Base-by-base conservation (phyloP, 2,329 filamentous ascomycete species). In the Aaosphaeria pasadenensis region DNA sequence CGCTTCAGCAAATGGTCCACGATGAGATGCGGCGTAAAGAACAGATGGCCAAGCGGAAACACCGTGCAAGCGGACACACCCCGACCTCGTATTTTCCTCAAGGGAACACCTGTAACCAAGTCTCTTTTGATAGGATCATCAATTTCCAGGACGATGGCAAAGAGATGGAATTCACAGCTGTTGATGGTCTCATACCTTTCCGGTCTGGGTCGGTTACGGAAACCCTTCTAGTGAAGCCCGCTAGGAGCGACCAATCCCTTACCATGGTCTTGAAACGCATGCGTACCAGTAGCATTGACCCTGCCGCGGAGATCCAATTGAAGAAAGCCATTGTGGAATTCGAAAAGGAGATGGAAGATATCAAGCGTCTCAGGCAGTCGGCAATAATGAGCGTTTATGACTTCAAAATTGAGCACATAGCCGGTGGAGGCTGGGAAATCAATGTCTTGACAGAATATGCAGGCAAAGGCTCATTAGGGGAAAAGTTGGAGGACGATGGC, bases 361-460 rank as follows among this genome's bases (percentile, higher is more conserved):
- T 95, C 44, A 94, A 89, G 67, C 82, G 81, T 55, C 74, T 94
- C 36, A 81, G 83, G 4, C 90, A 96, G 65, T 79, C 83, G 28
- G 89, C 91, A 61, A 73, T 97, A 9, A 79, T 94, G 39, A 84
- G 88, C 43, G 77, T 97, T 35, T 77, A 95, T 48, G 90, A 91
- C 52, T 95, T 91, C 72, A 90, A 88, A 58, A 87, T 96, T 11
- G 66, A 71, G 44, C 60, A 62, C 32, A 35, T 52, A 78, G 87
- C 62, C 75, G 67, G 59, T 55, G 71, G 56, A 35, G 57, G 59
- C 5, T 95, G 89, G 87, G 86, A 84, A 30, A 80, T 95, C 46
- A 87, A 83, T 56, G 77, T 94, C 3, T 76, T 96, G 24, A 85
- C 81, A 39, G 87, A 91, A 42, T 80, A 89, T 59, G 88, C 89